Evolutionary conservation across 2,329 filamentous ascomycete genomes (phyloP).

Genomic region (Pleoardoris graminearum): DNA sequence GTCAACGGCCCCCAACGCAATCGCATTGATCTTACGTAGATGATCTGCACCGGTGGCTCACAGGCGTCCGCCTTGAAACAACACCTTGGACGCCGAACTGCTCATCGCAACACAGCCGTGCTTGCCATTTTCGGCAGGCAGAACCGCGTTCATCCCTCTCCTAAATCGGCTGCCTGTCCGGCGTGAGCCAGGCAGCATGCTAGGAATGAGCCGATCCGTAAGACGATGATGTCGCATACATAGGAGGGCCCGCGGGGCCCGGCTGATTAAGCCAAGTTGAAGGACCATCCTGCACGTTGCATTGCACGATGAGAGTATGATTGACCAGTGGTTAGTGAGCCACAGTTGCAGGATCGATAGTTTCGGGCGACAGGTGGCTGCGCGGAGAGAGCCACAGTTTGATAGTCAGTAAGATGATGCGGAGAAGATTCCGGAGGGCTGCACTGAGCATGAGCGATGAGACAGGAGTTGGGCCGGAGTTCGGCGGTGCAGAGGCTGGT

Average conservation of each 20-base stretch:
- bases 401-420: not conserved
- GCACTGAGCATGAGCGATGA: not conserved
- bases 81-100: not conserved
- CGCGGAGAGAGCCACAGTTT: not conserved
- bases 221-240: not conserved
- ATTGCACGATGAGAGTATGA: not conserved
- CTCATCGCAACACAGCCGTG: not conserved
- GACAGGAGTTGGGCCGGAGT: not conserved
- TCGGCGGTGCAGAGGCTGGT: not conserved
- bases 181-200: not conserved
- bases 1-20: not conserved
- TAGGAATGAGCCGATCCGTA: not conserved
- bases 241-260: not conserved
- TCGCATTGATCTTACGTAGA: not conserved
- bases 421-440: not conserved
- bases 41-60: not conserved
- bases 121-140: not conserved
- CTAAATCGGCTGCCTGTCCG: not conserved
- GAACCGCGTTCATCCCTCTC: not conserved
- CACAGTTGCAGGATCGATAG: not conserved
- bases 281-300: no score
- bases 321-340: conserved; percentile 2
- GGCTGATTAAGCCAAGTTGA: no score
- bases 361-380: not conserved
- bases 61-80: not conserved